Base-by-base conservation (phyloP, 768 basidiomycete genomes). In the Russula abietina region DNA sequence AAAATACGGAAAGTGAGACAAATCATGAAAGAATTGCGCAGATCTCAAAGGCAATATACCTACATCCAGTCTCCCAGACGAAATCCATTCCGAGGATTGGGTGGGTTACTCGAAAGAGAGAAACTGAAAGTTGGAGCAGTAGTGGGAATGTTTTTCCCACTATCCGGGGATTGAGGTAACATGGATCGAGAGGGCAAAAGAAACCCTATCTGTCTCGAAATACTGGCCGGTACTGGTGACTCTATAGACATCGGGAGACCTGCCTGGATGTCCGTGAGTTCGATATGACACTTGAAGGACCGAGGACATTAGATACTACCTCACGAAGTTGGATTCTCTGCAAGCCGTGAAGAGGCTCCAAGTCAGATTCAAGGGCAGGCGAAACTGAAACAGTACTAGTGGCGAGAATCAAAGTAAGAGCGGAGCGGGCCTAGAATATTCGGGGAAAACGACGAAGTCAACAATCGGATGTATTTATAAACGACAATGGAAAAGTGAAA, bases 51-150 rank as follows among this genome's bases (percentile, higher is more conserved):
- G 43, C 30, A 49, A 41, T 19, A 38, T 24, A 83, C 87, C 75
- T 70, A 88, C 87, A 89, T 87, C 87, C 87, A 89, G 70, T 89
- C 87, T 17, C 87, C 87, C 5, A 80, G 75, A 67, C 87, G 78
- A 72, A 88, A 89, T 67, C 77, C 82, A 3, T 81, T 82, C 68
- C 81, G 79, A 16, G 85, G 83, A 70, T 88, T 89, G 14, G 87
- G 87, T 6, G 87, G 87, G 66, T 88, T 89, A 68, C 72, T 82
- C 19, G 87, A 89, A 57, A 88, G 76, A 5, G 83, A 78, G 64
- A 83, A 86, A 38, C 65, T 61, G 64, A 83, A 86, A 39, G 65
- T 62, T 51, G 67, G 56, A 22, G 45, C 48, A n/a, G n/a, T n/a
- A n/a, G 57, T 45, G 11, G 60, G 28, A 32, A 38, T 16, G 3